Conservation (phyloP, 2,329 filamentous ascomycete species). For the Aspergillus eucalypticola region DNA sequence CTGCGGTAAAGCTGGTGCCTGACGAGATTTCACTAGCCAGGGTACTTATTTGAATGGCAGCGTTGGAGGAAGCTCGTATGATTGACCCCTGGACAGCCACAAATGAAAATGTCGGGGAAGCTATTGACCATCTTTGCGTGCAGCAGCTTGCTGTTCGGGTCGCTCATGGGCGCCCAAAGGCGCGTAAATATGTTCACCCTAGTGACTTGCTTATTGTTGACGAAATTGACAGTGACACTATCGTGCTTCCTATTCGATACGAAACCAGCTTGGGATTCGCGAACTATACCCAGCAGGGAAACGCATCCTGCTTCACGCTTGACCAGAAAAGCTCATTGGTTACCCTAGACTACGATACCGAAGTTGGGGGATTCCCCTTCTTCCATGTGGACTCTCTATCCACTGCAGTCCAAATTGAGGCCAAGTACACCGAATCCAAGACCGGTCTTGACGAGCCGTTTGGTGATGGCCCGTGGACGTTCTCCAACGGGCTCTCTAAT, state of each 20-base stretch:
- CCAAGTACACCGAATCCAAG: conserved; percentile 20
- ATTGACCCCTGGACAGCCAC: too few species aligned
- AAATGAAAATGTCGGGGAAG: background rate
- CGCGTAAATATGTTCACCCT: background rate
- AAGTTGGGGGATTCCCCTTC: conserved; percentile 19
- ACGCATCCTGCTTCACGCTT: conserved; percentile 10
- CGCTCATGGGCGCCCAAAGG: background rate
- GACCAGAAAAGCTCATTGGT: conserved; percentile 1
- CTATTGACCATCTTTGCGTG: background rate
- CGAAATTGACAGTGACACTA: background rate
- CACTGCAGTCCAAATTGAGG: conserved; percentile 18
- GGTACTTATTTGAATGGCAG: too few species aligned
- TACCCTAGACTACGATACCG: conserved; percentile 20
- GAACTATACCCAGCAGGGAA: background rate
- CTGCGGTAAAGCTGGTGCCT: too few species aligned
- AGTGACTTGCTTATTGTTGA: background rate
- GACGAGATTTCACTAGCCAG: too few species aligned
- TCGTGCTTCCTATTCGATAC: background rate
- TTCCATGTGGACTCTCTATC: conserved; percentile 15
- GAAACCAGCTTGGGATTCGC: background rate
- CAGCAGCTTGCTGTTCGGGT: background rate
- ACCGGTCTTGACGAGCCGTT: conserved; percentile 15
- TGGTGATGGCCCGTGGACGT: conserved; percentile 19
- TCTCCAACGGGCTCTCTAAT: conserved; percentile 18
- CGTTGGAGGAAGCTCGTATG: too few species aligned